Evolutionary conservation across 2,329 filamentous ascomycete species (phyloP).

Genomic region (Arthroderma uncinatum): DNA sequence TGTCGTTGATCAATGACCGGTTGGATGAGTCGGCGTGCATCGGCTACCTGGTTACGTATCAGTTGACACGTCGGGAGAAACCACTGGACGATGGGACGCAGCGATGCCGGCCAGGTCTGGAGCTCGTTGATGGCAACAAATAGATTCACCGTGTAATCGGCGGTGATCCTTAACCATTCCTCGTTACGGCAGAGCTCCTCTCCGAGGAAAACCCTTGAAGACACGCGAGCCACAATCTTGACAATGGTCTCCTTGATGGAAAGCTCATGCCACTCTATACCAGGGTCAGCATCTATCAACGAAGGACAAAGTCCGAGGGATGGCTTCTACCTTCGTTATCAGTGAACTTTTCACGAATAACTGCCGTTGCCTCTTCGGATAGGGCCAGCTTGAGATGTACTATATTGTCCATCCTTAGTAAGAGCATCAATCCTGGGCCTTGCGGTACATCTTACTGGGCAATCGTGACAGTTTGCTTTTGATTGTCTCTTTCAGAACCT

Average conservation of each 20-base stretch:
- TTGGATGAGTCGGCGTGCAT: constrained; percentile 14
- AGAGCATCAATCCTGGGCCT: neutral
- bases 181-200: constrained; percentile 15
- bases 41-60: constrained; percentile 8
- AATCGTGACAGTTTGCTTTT: constrained; percentile 19
- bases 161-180: constrained; percentile 15
- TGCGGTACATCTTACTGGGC: constrained; percentile 13
- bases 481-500: constrained; percentile 17
- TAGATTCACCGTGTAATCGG: constrained; percentile 13
- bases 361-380: constrained; percentile 7
- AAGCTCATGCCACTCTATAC: constrained; percentile 16
- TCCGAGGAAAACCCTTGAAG: constrained; percentile 15
- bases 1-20: constrained; percentile 14
- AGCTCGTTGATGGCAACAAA: constrained; percentile 16
- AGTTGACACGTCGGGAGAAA: constrained; percentile 13
- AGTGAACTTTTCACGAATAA: constrained; percentile 12
- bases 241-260: constrained; percentile 11
- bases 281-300: neutral
- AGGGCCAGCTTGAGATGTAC: constrained; percentile 14
- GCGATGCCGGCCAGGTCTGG: constrained; percentile 6
- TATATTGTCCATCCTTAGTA: neutral
- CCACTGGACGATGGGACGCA: constrained; percentile 10
- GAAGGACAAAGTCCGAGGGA: neutral
- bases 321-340: constrained; percentile 9
- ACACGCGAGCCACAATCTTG: constrained; percentile 15